A percentile compares a stretch with the other conserved stretches of the same genome.
Evolutionary conservation across 140 eudicot species (phyloP).

Genomic region (Senecio squalidus): DNA sequence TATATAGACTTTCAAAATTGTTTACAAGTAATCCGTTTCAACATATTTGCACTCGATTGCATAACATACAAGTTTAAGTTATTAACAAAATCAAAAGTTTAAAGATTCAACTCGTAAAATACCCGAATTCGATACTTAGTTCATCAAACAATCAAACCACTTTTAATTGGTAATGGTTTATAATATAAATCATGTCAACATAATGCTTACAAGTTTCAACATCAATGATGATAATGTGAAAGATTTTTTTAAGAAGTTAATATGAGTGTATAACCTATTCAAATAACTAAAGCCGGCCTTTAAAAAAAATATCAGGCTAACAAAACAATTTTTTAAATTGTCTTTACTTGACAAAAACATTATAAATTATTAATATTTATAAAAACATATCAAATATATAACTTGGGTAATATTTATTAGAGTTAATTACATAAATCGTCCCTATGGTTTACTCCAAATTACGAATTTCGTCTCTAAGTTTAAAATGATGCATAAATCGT

Average conservation of each 20-base stretch:
- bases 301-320: constrained; percentile 4
- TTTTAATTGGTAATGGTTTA: neutral
- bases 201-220: constrained; percentile 17
- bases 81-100: too few species aligned
- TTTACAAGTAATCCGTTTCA: too few species aligned
- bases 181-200: constrained; percentile 19
- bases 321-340: constrained; percentile 5
- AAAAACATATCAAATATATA: neutral
- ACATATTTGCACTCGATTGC: too few species aligned
- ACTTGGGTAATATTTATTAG: constrained; percentile 4
- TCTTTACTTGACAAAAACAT: constrained; percentile 1
- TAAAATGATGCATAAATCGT: too few species aligned
- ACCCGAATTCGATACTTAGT: neutral
- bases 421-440: too few species aligned
- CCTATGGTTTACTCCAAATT: too few species aligned
- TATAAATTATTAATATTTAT: neutral
- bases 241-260: constrained; percentile 10
- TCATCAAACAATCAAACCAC: constrained; percentile 2
- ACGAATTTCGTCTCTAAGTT: too few species aligned
- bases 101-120: too few species aligned
- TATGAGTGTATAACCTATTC: constrained; percentile 7
- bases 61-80: too few species aligned
- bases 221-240: constrained; percentile 18
- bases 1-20: too few species aligned
- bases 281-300: constrained; percentile 25